Percentiles rank a stretch among this genome's conserved stretches.
Conservation (phyloP, 1,284 basidiomycete species). For the Spongispora temasekensis region DNA sequence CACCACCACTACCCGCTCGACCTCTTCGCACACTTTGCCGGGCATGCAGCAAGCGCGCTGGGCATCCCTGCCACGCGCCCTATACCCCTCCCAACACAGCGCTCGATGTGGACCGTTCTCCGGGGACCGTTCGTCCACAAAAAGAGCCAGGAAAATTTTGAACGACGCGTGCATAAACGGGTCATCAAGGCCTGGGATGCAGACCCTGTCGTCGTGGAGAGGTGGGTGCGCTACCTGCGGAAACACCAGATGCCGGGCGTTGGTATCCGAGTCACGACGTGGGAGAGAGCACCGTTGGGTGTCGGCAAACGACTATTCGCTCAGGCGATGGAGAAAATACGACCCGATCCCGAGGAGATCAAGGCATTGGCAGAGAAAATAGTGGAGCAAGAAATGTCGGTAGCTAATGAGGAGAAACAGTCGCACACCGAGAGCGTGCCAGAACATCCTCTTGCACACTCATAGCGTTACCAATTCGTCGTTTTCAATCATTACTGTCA, state of each 20-base stretch:
- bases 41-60: constrained; percentile 82
- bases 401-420: constrained; percentile 1
- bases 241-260: constrained; percentile 83
- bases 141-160: constrained; percentile 96
- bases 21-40: constrained; percentile 84
- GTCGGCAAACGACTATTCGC: constrained; percentile 53
- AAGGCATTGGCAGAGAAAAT: constrained; percentile 38
- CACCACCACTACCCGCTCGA: constrained; percentile 71
- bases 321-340: constrained; percentile 36
- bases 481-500: too few relatives aligned
- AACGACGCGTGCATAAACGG: constrained; percentile 81
- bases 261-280: constrained; percentile 80
- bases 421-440: too few relatives aligned
- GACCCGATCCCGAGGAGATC: constrained; percentile 37
- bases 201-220: constrained; percentile 75
- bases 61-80: constrained; percentile 80
- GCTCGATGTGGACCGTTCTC: constrained; percentile 85
- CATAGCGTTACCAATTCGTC: too few relatives aligned
- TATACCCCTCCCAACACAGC: constrained; percentile 73
- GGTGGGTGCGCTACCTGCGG: constrained; percentile 82
- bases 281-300: constrained; percentile 73
- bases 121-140: constrained; percentile 89
- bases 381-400: constrained; percentile 29
- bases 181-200: constrained; percentile 92
- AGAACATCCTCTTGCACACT: too few relatives aligned